Evolutionary conservation across 108 stramenopile species (phyloP).

Genomic region (Ochromonas danica): DNA sequence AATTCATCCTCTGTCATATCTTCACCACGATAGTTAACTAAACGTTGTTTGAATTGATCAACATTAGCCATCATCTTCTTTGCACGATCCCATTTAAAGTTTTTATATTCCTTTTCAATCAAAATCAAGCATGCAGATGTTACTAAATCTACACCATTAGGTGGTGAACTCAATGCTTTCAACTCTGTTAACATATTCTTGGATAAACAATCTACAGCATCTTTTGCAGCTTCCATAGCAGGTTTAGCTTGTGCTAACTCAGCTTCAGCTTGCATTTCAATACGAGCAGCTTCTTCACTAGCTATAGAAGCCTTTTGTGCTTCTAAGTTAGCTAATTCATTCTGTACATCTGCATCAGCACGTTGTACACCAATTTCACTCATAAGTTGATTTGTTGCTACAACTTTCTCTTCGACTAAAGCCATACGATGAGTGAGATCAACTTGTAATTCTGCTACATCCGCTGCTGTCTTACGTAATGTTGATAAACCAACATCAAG

Average conservation of each 20-base stretch:
- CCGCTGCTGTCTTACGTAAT: constrained; percentile 71
- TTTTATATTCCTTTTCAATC: constrained; percentile 76
- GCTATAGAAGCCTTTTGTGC: constrained; percentile 69
- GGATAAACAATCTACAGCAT: constrained; percentile 75
- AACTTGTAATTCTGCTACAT: constrained; percentile 76
- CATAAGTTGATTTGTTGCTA: constrained; percentile 71
- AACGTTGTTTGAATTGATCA: constrained; percentile 66
- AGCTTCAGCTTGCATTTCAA: constrained; percentile 69
- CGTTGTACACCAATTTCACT: constrained; percentile 73
- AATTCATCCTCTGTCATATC: constrained; percentile 71
- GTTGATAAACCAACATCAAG: constrained; percentile 81
- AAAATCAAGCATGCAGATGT: constrained; percentile 76
- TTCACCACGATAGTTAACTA: constrained; percentile 69
- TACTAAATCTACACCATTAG: constrained; percentile 70
- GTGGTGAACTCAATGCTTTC: constrained; percentile 73
- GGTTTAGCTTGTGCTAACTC: constrained; percentile 81
- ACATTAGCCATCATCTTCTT: constrained; percentile 86
- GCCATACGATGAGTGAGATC: constrained; percentile 75
- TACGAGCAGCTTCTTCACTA: constrained; percentile 65
- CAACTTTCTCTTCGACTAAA: constrained; percentile 75
- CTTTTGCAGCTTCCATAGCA: constrained; percentile 77
- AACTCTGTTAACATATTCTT: constrained; percentile 81
- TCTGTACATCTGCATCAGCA: constrained; percentile 73
- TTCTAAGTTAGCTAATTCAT: constrained; percentile 70
- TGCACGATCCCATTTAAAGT: constrained; percentile 74